phyloP scores from a whole-genome alignment of 495 filamentous ascomycete genomes.

The Platismatia glauca region DNA sequence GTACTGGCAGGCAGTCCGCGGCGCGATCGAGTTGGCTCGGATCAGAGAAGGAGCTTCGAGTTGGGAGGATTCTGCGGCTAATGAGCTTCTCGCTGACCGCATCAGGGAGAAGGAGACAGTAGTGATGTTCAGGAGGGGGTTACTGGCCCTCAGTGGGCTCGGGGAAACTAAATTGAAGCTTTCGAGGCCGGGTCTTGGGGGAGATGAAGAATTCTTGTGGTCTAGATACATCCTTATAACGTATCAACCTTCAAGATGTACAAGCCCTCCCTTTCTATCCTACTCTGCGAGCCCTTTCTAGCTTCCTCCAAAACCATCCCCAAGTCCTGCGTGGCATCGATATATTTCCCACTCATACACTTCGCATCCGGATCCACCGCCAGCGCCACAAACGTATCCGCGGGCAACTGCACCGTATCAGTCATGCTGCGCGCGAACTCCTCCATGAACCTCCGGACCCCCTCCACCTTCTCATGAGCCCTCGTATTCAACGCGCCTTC shows the following conservation, averaged over 20 bases:
- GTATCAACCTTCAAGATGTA: conserved; percentile 26
- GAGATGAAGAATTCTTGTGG: neutral
- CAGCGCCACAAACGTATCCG: conserved; percentile 25
- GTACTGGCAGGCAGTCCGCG: no score
- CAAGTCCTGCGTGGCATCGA: conserved; percentile 26
- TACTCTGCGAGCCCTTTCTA: conserved; percentile 20
- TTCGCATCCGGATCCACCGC: conserved; percentile 19
- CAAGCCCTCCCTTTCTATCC: conserved; percentile 21
- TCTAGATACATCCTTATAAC: conserved; percentile 14
- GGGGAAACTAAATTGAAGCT: neutral
- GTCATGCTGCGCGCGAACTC: conserved; percentile 20
- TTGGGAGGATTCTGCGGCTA: no score
- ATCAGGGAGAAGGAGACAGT: no score
- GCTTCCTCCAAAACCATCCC: conserved; percentile 22
- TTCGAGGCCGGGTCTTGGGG: no score
- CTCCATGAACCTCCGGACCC: conserved; percentile 13
- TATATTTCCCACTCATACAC: conserved; percentile 25
- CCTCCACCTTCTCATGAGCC: conserved; percentile 16
- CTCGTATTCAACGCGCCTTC: conserved; percentile 13
- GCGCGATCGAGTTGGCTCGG: no score
- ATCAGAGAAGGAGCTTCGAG: no score
- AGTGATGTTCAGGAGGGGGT: no score
- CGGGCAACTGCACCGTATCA: conserved; percentile 19
- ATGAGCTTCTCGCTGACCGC: no score
- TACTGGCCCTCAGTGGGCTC: no score